Evolutionary conservation across 352 stramenopile genomes (phyloP), one percentile per base, ranked within the genome.

Genomic region (Phytopythium ostracodes): DNA sequence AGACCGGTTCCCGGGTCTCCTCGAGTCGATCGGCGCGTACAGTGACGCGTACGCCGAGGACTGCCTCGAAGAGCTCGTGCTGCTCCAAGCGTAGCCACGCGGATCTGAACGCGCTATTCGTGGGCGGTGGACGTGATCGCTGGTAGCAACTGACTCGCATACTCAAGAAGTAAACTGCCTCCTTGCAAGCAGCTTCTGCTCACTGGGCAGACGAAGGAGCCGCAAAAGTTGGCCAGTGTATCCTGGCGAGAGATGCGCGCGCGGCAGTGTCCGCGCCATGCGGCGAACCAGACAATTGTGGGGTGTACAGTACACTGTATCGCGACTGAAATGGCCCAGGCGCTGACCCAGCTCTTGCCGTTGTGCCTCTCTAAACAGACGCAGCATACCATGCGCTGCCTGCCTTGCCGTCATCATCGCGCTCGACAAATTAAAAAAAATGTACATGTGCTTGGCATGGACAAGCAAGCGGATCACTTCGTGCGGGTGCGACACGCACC

Each of bases 391-490:
- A n/a, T n/a, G n/a, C n/a, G n/a, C n/a, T n/a, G n/a, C n/a, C 36
- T 42, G 36, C 36, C 1, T 20, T 43, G 40, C 40, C 38, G 18
- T 11, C 33, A 14, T 38, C 33, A 14, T 2, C 33, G 7, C 4
- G 31, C 31, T 38, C 33, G 7, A 38, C 6, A 38, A 11, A 38
- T 10, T 38, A 5, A 10, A 38, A n/a, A 38, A 38, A 38, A 10
- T 38, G 33, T 38, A 5, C 33, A 38, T 38, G 33, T 38, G 18
- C 22, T 33, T 3, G 36, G 14, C 9, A 76, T 76, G 62, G 62
- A 71, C 59, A 73, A 73, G 66, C 59, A 73, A 73, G 66, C 68
- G 63, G 54, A 73, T 63, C 60, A 43, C 50, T 24, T 56, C 27
- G 25, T 33, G 50, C 25, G 29, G 29, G 27, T 15, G 27, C 18